Evolutionary conservation across 108 stramenopile species (phyloP).

Genomic region (Pseudonitzschia pungens): DNA sequence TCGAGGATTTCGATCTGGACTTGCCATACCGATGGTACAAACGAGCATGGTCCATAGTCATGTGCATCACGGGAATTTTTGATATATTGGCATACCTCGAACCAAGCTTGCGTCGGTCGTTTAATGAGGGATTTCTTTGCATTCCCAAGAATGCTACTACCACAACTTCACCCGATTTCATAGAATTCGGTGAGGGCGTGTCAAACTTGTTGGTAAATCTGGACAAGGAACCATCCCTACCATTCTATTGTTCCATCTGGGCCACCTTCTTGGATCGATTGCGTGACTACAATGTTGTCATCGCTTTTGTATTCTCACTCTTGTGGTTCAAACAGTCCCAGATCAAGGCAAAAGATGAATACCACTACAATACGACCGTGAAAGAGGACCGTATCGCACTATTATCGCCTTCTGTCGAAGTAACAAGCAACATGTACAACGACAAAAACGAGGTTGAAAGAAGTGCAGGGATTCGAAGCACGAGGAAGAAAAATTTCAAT

Average conservation of each 20-base stretch:
- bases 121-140: not conserved
- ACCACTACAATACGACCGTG: constrained; percentile 9
- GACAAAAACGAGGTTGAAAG: not conserved
- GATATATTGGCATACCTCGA: constrained; percentile 11
- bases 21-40: constrained; percentile 13
- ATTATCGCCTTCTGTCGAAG: not conserved
- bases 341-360: constrained; percentile 18
- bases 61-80: constrained; percentile 6
- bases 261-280: constrained; percentile 13
- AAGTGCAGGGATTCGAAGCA: not conserved
- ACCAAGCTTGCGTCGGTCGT: constrained; percentile 1
- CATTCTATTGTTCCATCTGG: not conserved
- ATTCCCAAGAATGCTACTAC: not conserved
- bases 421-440: not conserved
- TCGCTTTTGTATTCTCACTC: constrained; percentile 42
- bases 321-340: constrained; percentile 51
- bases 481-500: constrained; percentile 14
- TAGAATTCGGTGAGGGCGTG: not conserved
- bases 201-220: not conserved
- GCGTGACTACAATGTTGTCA: constrained; percentile 10
- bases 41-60: not conserved
- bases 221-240: not conserved
- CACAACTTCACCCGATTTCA: not conserved
- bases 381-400: constrained; percentile 27
- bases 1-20: constrained; percentile 6